Evolutionary conservation across 164 flowering plant species (phyloP), one percentile per base, ranked within the genome.

Genomic region (Aristolochia fimbriata): DNA sequence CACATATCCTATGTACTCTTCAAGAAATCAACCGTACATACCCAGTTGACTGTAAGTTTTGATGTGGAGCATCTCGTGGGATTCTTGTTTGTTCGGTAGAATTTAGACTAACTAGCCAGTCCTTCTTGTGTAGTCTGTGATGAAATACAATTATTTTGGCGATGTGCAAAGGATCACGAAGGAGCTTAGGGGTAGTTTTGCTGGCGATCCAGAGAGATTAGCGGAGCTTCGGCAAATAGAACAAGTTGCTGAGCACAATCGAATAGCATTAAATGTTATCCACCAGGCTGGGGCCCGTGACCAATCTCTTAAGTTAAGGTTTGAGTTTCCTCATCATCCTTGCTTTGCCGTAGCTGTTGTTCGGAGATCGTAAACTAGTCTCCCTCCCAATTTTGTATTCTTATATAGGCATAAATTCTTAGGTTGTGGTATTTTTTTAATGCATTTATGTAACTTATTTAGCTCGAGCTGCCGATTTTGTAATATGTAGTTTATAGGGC

Each of bases 181-280:
- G 76, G 97, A 94, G 61, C 74, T 91, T 6, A 79, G 75, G 69
- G 70, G 80, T 60, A 79, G 78, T 65, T 93, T 81, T 68, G 64
- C 85, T 50, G 73, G 79, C 56, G 93, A 94, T 55, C 83, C 84
- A 0, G 90, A 85, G 19, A 85, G 71, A 72, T 37, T 84, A 75
- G 80, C 81, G 0, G 99, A 94, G 76, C 83, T 94, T 23, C 77
- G 81, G 30, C 73, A 67, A 54, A 63, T 94, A 41, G 99, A 94
- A 70, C 97, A 81, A 66, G 94, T 91, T 15, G 96, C 97, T 19
- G 99, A 94, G 73, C 96, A 77, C 72, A 91, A 91, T 64, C 69
- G 75, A 51, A 71, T 88, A 20, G 99, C 97, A 47, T 73, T 94
- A 6, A 91, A 84, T 65, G 77, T 93, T 47, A 74, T 94, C 51